Base-by-base conservation (phyloP, 495 filamentous ascomycete species). In the Penicillium dipodomyicola region DNA sequence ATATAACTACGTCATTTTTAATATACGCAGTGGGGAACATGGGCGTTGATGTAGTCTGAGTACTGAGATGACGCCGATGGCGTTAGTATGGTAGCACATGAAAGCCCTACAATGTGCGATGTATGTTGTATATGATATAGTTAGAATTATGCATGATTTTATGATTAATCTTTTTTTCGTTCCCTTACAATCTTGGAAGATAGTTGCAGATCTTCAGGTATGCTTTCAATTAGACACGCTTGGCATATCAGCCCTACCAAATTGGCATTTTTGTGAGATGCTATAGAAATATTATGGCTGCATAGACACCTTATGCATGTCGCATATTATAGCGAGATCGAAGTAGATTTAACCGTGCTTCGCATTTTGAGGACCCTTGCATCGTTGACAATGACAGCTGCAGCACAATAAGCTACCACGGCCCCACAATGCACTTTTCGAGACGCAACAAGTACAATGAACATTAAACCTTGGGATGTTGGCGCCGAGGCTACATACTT, bases 31-130 rank as follows among this genome's bases (percentile, higher is more conserved):
- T 49, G 56, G 22, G 30, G 59, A 33, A 59, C 40, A 48, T 30
- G 52, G 14, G 14, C 23, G 10, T 52, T 23, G 39, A 11, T 55
- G 52, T 6, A 58, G 44, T 43, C 47, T 46, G 27, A 50, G 27
- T 52, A 42, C 49, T 14, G 46, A 11, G 45, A 64, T 67, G 61
- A 64, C 64, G 61, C 45, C 49, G 59, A 67, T 55, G 61, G 64
- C 64, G 58, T 53, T 56, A 19, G 29, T 39, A 5, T 44, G 54
- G 40, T 52, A 40, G 44, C 50, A 54, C 45, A 54, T 43, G 33
- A 25, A 33, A 39, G 23, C 11, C 23, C n/a, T 27, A 43, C 22
- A 22, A 12, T 22, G 27, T 25, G 2, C 5, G 12, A 37, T 37
- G 14, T 37, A 35, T 2, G 12, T 35, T 14, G 12, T 14, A 35